Evolutionary conservation across 1,284 basidiomycete genomes (phyloP), one percentile per base, ranked within the genome.

Genomic region (Cutaneotrichosporon sp.): DNA sequence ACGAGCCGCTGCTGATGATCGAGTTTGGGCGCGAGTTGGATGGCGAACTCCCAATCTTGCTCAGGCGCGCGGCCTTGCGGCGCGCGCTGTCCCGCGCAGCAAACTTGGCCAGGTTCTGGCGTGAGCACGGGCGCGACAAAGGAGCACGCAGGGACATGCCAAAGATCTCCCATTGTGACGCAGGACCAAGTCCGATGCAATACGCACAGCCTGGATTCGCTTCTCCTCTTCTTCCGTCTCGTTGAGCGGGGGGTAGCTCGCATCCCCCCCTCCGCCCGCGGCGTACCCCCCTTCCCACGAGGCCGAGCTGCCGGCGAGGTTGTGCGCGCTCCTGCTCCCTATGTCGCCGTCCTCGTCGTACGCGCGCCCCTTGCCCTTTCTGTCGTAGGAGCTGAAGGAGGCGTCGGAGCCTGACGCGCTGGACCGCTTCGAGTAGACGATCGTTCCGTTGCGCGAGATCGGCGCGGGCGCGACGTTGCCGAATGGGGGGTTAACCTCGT

Each of bases 81-180:
- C 72, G 66, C 1, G 78, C 79, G 56, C 68, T 67, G 60, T 80
- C 77, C 24, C 71, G 66, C 1, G 78, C 78, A 22, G 78, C 72
- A 53, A 78, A 73, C 42, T 68, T 68, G 18, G 79, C 73, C 34
- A 80, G 72, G 57, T 78, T 75, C 78, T 80, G 62, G 46, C 5
- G 49, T 66, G 52, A 63, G 61, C 61, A 24, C 33, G 22, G 13
- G n/a, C n/a, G n/a, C n/a, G n/a, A n/a, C n/a, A n/a, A n/a, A n/a
- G n/a, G n/a, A n/a, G n/a, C n/a, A n/a, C n/a, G n/a, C n/a, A n/a
- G n/a, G n/a, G n/a, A n/a, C n/a, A n/a, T n/a, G n/a, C n/a, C n/a
- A n/a, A n/a, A n/a, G n/a, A n/a, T n/a, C n/a, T n/a, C n/a, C n/a
- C n/a, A n/a, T n/a, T n/a, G n/a, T n/a, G n/a, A n/a, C n/a, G n/a